phyloP scores from a whole-genome alignment of 768 basidiomycete species.

The Scleroderma citrinum region DNA sequence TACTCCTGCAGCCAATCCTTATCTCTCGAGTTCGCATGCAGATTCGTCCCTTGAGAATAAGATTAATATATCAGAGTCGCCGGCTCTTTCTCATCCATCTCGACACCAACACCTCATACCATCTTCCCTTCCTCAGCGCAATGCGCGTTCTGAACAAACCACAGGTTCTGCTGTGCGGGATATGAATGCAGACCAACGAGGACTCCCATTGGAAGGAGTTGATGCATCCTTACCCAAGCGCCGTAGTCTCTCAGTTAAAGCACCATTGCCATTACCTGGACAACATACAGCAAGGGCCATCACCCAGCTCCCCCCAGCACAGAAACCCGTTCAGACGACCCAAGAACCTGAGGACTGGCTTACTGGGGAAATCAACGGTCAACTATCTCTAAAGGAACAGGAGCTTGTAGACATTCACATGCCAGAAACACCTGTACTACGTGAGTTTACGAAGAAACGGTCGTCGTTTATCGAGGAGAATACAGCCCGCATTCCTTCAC shows the following conservation, averaged over 20 bases:
- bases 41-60: constrained; percentile 10
- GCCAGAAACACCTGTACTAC: constrained; percentile 44
- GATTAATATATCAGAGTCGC: constrained; percentile 19
- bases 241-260: constrained; percentile 14
- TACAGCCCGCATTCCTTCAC: constrained; percentile 20
- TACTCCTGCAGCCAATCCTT: constrained; percentile 20
- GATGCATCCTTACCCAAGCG: constrained; percentile 15
- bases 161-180: constrained; percentile 51
- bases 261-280: constrained; percentile 42
- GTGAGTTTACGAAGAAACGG: constrained; percentile 68
- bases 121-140: constrained; percentile 26
- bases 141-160: constrained; percentile 50
- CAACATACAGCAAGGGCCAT: constrained; percentile 44
- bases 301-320: constrained; percentile 32
- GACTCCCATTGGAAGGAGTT: constrained; percentile 11
- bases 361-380: constrained; percentile 58
- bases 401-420: constrained; percentile 8
- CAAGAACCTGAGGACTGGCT: constrained; percentile 60
- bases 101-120: constrained; percentile 14
- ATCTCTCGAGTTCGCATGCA: constrained; percentile 12
- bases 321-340: constrained; percentile 13
- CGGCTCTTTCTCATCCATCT: constrained; percentile 17
- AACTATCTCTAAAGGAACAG: constrained; percentile 14
- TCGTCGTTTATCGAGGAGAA: constrained; percentile 58
- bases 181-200: constrained; percentile 10